Percentiles rank a stretch among this genome's conserved stretches.
phyloP scores from a whole-genome alignment of 192 early-diverging fungal species.

The Lobosporangium transversale region DNA sequence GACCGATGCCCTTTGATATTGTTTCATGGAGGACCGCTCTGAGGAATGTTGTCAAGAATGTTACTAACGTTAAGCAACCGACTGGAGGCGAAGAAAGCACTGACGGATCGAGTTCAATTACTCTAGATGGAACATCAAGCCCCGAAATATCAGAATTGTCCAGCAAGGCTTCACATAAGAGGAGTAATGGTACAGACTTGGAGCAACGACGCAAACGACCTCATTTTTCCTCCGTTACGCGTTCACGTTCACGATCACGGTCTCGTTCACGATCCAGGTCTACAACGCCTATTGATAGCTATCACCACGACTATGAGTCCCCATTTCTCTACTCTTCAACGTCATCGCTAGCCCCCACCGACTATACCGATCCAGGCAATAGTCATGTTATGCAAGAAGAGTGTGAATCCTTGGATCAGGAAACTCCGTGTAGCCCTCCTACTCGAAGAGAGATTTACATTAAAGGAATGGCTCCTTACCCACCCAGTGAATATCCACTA shows the following conservation, averaged over 20 bases:
- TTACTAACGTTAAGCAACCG: no score
- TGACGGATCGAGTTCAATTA: no score
- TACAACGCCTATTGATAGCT: conserved; percentile 40
- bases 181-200: no score
- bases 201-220: no score
- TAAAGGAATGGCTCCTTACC: conserved; percentile 15
- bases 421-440: neutral
- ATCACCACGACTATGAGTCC: conserved; percentile 16
- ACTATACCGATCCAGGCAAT: no score
- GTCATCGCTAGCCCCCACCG: neutral
- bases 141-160: neutral
- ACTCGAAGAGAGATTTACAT: conserved; percentile 20
- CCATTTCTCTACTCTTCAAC: neutral
- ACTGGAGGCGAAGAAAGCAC: no score
- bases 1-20: no score
- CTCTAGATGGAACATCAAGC: no score
- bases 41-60: no score
- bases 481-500: conserved; percentile 9
- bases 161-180: neutral
- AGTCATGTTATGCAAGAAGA: no score
- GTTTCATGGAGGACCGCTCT: no score
- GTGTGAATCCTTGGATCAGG: neutral
- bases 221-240: no score
- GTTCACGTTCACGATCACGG: conserved; percentile 9
- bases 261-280: conserved; percentile 20